phyloP scores from a whole-genome alignment of 805 yeast genomes.

The Ogataea parapolymorpha region DNA sequence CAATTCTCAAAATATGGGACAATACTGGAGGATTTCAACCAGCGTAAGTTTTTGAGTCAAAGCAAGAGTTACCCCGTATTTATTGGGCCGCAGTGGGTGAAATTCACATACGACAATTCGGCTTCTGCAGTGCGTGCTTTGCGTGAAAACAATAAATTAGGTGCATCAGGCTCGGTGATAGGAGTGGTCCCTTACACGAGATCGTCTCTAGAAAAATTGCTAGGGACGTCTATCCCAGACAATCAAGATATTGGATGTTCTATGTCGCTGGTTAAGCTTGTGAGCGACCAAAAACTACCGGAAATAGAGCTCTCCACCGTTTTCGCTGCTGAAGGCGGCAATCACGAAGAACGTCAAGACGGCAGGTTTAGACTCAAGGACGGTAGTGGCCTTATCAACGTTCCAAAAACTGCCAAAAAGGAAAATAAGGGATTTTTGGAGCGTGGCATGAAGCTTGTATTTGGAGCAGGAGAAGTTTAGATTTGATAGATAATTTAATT shows the following conservation, averaged over 20 bases:
- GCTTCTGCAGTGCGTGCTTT: constrained; percentile 79
- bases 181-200: constrained; percentile 72
- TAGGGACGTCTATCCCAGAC: constrained; percentile 40
- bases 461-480: constrained; percentile 21
- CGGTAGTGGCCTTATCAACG: constrained; percentile 40
- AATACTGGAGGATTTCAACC: constrained; percentile 70
- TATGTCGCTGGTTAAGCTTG: constrained; percentile 16
- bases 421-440: constrained; percentile 14
- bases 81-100: constrained; percentile 89
- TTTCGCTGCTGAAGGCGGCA: constrained; percentile 13
- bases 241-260: constrained; percentile 49
- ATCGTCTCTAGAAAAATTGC: constrained; percentile 56
- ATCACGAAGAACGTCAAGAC: constrained; percentile 10
- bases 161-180: constrained; percentile 53
- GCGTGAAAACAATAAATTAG: constrained; percentile 72
- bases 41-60: background rate
- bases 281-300: constrained; percentile 10
- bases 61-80: constrained; percentile 57
- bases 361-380: constrained; percentile 36
- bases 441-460: constrained; percentile 16
- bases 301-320: constrained; percentile 14
- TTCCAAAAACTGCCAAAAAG: constrained; percentile 15
- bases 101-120: constrained; percentile 74
- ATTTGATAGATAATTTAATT: constrained; percentile 2
- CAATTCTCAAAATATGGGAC: constrained; percentile 79